Conservation (phyloP, 2,329 filamentous ascomycete genomes). For the Epichloe hybrida region DNA sequence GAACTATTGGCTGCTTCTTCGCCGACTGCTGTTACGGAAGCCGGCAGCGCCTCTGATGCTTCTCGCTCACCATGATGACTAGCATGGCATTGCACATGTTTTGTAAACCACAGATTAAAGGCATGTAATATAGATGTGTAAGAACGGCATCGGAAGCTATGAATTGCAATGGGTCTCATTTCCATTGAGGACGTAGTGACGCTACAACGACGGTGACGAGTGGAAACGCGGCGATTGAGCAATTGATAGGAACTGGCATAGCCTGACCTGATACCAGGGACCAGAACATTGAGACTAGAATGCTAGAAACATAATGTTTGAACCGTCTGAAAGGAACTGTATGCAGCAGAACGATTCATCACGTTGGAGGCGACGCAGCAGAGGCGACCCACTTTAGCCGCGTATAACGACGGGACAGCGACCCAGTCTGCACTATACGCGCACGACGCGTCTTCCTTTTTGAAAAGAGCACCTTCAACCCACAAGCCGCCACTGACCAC, state of each 20-base stretch:
- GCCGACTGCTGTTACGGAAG: constrained; percentile 19
- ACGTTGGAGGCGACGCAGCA: not conserved
- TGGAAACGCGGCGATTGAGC: too few relatives aligned
- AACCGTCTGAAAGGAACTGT: too few relatives aligned
- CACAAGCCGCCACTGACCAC: constrained; percentile 1
- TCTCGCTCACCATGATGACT: constrained; percentile 14
- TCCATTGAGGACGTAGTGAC: not conserved
- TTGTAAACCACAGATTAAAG: not conserved
- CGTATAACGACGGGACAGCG: not conserved
- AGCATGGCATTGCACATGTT: not conserved
- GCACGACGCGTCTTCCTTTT: constrained; percentile 17
- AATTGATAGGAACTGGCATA: too few relatives aligned
- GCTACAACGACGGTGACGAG: too few relatives aligned
- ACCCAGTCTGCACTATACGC: constrained; percentile 23
- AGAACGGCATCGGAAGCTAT: not conserved
- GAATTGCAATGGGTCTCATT: too few relatives aligned
- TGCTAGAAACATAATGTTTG: too few relatives aligned
- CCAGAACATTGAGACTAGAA: too few relatives aligned
- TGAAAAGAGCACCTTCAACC: constrained; percentile 12
- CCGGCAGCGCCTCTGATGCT: constrained; percentile 21
- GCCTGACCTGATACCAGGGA: too few relatives aligned
- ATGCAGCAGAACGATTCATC: too few relatives aligned
- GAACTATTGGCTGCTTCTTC: constrained; percentile 21
- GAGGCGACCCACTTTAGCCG: not conserved
- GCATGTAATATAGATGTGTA: not conserved